Evolutionary conservation across 352 stramenopile genomes (phyloP).

Genomic region (Achlya hypogyna): DNA sequence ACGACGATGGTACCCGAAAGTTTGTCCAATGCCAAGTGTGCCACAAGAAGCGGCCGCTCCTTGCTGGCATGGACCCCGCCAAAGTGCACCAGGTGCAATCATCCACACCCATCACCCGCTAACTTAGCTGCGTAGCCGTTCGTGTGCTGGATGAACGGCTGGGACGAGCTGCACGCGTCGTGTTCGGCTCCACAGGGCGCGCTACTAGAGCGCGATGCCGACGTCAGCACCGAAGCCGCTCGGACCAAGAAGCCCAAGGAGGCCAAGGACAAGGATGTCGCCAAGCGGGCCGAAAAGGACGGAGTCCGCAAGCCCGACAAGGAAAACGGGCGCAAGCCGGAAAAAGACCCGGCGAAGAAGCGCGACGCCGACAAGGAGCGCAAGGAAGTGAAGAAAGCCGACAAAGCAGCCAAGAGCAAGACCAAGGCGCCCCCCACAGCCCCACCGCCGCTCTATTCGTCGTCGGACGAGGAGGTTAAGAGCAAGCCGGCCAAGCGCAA

Average conservation of each 20-base stretch:
- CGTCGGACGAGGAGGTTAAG: constrained; percentile 2
- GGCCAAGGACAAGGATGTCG: neutral
- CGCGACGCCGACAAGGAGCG: no score
- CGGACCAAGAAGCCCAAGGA: neutral
- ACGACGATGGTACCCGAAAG: constrained; percentile 59
- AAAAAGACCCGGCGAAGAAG: neutral
- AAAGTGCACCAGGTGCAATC: constrained; percentile 41
- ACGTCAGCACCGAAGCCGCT: neutral
- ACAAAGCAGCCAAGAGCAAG: neutral
- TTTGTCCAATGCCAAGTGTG: constrained; percentile 63
- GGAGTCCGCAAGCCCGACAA: neutral
- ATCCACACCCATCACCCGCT: neutral
- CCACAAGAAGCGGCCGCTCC: constrained; percentile 57
- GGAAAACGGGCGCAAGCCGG: neutral
- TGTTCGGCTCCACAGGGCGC: constrained; percentile 58
- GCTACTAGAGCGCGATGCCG: constrained; percentile 13
- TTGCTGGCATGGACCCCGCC: constrained; percentile 59
- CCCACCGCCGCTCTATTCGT: constrained; percentile 16
- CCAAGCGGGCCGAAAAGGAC: neutral
- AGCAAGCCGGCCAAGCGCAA: neutral
- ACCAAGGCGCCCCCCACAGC: neutral
- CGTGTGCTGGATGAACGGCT: constrained; percentile 76
- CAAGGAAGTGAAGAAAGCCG: neutral
- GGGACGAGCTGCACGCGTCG: constrained; percentile 66
- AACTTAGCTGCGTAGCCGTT: constrained; percentile 40